Base-by-base conservation (phyloP, 129 eudicot genomes). In the Helichrysum umbraculigerum region DNA sequence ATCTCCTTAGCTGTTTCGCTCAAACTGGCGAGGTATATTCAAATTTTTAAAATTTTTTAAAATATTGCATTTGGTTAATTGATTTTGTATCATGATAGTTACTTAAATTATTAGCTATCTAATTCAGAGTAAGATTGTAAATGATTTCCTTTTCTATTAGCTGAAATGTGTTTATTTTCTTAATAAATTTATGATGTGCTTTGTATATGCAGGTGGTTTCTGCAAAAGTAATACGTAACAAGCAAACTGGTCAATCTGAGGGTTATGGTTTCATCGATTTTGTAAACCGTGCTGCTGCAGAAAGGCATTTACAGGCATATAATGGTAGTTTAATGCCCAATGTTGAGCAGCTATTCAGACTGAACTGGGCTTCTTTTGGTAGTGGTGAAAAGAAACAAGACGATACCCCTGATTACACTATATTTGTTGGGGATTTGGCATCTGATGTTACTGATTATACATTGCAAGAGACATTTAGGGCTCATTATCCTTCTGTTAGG, bases 381-480 rank as follows among this genome's bases (percentile, higher is more conserved):
- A 86, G 81, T 71, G 99, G 96, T 56, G 96, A 94, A 84, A 94
- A 41, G 47, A 41, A 87, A 77, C 89, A 86, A 54, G 70, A 76
- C 6, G 92, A 87, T 85, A 89, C 79, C 50, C 81, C 92, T 25
- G 99, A 91, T 28, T 78, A 74, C 76, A 84, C 96, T 19, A 80
- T 95, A 44, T 95, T 95, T 86, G 97, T 91, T 80, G 99, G 99
- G 71, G 99, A 91, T 66, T 81, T 95, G 88, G 96, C 99, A 16
- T 83, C 96, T 57, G 97, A 91, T 63, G 97, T 91, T 44, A 87
- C 96, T 22, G 96, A 89, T 81, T 87, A 89, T 68, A 83, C 83
- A 78, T 85, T 95, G 17, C 99, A 89, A 70, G 97, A 95, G 83
- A 95, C 99, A 62, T 95, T 91, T 71, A 87, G 90, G 76, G 87